Evolutionary conservation across 805 yeast genomes (phyloP), one percentile per base, ranked within the genome.

Genomic region (Nakazawaea ernobii): DNA sequence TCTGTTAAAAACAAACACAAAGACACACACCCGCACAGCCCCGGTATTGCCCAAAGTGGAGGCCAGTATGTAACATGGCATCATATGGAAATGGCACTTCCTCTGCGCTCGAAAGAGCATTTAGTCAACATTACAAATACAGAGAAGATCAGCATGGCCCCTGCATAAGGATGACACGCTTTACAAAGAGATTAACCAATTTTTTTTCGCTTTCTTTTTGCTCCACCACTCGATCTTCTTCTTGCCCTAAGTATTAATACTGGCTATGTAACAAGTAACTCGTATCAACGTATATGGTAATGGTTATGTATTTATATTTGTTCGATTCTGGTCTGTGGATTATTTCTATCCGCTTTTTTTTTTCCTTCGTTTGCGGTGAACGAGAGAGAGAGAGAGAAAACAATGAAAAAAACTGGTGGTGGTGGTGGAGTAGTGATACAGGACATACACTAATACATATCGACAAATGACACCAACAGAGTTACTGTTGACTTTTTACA

Each of bases 121-220:
- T 84, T 89, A 92, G 97, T 92, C 97, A 92, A 92, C 84, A 91
- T 84, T 96, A 91, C 92, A 85, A 90, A 92, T 92, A 92, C 99
- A 92, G 98, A 92, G 99, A 92, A 92, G 98, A 94, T 92, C 91
- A 92, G 98, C 98, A 94, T 95, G 95, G 97, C 97, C 98, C 98
- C 97, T 92, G 98, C 98, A 92, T 94, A 94, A 94, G 97, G 98
- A 92, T 92, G 98, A 91, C 97, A 95, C 97, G 97, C 97, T 91
- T 84, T 90, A 89, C 97, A 92, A 92, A 92, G 97, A 92, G 98
- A 91, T 92, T 89, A 86, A 79, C 70, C 73, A 70, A 76, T 83
- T 41, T 33, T 46, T 39, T 39, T 17, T 10, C 24, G 24, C 24
- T 20, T 5, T 20, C 24, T 20, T 20, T 20, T 20, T 20, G 24